These are phyloP conservation scores for Orychophragmus violaceus DNA, from an alignment of 345 rosid genomes.

Conservation along the genomic window DNA sequence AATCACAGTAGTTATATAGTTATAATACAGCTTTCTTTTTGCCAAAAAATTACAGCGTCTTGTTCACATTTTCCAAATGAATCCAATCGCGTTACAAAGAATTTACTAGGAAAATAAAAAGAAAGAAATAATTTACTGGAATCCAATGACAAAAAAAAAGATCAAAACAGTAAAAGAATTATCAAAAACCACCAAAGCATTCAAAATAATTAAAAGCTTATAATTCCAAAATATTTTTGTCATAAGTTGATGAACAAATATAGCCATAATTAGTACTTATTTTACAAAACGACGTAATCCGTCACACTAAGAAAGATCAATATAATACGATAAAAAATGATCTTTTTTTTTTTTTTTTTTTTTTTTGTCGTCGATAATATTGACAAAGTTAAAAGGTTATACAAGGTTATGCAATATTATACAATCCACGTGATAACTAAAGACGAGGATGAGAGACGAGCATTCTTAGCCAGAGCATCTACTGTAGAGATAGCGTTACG, in stretches of 20 bases:
- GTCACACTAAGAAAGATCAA: not conserved
- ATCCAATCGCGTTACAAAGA: not conserved
- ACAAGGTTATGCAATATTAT: no score
- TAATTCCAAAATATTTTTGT: not conserved
- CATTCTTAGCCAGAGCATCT: no score
- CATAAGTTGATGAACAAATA: not conserved
- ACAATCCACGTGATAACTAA: no score
- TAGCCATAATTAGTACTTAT: not conserved
- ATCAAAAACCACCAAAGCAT: not conserved
- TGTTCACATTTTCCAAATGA: not conserved
- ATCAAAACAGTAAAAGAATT: not conserved
- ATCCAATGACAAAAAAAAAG: not conserved
- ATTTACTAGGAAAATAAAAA: not conserved
- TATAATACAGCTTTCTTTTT: not conserved
- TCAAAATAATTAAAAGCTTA: not conserved
- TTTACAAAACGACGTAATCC: not conserved
- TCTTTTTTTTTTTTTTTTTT: no score
- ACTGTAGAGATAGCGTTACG: no score
- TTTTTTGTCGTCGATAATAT: no score
- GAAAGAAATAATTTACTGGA: not conserved
- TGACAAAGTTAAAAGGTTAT: no score
- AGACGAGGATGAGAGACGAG: no score
- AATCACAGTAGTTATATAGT: not conserved
- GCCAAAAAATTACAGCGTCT: not conserved
- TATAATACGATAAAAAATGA: no score